Conservation (phyloP, 2,329 filamentous ascomycete genomes). For the Diaporthe nobilis region DNA sequence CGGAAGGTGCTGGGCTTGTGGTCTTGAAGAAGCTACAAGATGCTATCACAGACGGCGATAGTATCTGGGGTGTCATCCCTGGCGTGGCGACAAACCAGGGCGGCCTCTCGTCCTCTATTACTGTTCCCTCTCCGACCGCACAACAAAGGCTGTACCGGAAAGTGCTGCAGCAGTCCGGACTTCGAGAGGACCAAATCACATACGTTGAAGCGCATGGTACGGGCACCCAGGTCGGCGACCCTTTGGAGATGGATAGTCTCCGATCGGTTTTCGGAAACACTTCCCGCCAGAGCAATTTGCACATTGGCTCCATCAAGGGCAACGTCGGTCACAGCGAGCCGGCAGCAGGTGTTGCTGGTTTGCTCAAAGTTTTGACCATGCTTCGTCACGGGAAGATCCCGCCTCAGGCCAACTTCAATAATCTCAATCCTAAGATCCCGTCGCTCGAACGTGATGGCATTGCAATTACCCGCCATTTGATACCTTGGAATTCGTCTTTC, state of each 20-base stretch:
- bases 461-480: rapidly evolving
- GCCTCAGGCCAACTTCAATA: not conserved
- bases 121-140: not conserved
- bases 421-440: not conserved
- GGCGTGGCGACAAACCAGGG: not conserved
- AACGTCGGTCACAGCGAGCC: not conserved
- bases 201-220: not conserved
- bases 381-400: not conserved
- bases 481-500: not conserved
- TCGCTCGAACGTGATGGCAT: rapidly evolving
- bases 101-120: not conserved
- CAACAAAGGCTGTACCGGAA: not conserved
- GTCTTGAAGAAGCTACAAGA: not conserved
- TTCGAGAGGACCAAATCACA: not conserved
- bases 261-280: rapidly evolving
- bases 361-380: not conserved
- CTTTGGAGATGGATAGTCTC: not conserved
- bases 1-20: not conserved
- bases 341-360: not conserved
- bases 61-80: not conserved
- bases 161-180: not conserved
- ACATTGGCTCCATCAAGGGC: not conserved
- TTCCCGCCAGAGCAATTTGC: not conserved
- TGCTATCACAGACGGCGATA: not conserved
- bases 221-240: not conserved